Evolutionary conservation across 176 grass and related monocot genomes (phyloP).

Genomic region (Urochloa ruziziensis): DNA sequence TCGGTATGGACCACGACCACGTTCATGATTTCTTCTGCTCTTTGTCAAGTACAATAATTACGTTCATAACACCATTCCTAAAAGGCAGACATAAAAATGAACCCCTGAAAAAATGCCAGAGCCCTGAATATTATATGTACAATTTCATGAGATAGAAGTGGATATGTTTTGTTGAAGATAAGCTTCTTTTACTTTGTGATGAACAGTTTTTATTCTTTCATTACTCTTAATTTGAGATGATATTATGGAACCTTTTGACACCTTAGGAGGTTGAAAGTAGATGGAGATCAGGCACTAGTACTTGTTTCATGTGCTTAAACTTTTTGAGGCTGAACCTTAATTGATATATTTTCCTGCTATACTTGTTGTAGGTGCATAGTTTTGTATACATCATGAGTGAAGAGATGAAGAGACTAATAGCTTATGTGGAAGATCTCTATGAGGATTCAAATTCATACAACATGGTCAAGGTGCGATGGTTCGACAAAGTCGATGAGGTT

Average conservation of each 20-base stretch:
- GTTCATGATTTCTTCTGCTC: not conserved
- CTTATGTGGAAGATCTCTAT: slow-evolving; percentile 94
- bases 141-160: not conserved
- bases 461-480: slow-evolving; percentile 86
- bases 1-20: slow-evolving; percentile 56
- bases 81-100: not conserved
- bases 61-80: not conserved
- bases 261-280: not conserved
- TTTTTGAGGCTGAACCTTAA: not conserved
- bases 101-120: not conserved
- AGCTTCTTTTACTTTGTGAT: not conserved
- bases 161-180: not conserved
- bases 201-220: not conserved
- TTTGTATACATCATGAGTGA: slow-evolving; percentile 89
- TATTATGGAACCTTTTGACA: not conserved
- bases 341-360: slow-evolving; percentile 21
- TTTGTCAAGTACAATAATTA: not conserved
- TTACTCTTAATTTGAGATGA: not conserved
- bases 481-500: slow-evolving; percentile 87
- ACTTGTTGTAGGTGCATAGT: slow-evolving; percentile 64
- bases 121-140: not conserved
- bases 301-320: not conserved
- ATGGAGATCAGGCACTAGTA: not conserved
- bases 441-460: slow-evolving; percentile 68
- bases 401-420: slow-evolving; percentile 77